Percentiles rank a stretch among this genome's conserved stretches.
These are phyloP conservation scores for Radiomyces spectabilis DNA, from an alignment of 192 early-diverging fungal genomes.

Conservation along the genomic window DNA sequence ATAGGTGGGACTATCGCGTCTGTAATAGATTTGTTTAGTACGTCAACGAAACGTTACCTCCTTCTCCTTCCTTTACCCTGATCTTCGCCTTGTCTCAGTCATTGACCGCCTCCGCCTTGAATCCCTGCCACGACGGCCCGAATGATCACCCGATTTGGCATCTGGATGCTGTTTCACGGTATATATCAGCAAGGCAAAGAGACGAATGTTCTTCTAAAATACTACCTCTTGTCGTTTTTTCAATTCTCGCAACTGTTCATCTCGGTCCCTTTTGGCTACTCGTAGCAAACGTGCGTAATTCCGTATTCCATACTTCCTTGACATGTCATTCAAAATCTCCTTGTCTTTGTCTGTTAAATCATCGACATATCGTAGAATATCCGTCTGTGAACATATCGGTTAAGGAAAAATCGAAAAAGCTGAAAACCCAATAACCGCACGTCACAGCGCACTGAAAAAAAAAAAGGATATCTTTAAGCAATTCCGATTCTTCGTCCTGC, in stretches of 20 bases:
- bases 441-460: background rate
- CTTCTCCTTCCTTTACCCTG: background rate
- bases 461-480: conserved; percentile 37
- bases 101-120: background rate
- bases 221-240: conserved; percentile 18
- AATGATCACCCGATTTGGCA: too few species aligned
- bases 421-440: too few species aligned
- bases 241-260: conserved; percentile 21
- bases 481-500: conserved; percentile 23
- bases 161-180: background rate
- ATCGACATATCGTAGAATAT: conserved; percentile 32
- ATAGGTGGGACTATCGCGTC: conserved; percentile 27
- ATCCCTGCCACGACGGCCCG: background rate
- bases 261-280: conserved; percentile 30
- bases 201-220: background rate
- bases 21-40: background rate
- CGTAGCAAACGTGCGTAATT: conserved; percentile 31
- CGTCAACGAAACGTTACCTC: background rate
- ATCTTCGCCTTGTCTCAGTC: background rate
- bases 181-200: background rate
- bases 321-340: conserved; percentile 34
- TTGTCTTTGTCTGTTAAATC: conserved; percentile 36
- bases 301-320: conserved; percentile 31
- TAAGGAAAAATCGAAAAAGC: conserved; percentile 3
- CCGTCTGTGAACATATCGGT: conserved; percentile 23